Conservation (phyloP, 805 yeast genomes). For the Barnettozyma sucrosica region DNA sequence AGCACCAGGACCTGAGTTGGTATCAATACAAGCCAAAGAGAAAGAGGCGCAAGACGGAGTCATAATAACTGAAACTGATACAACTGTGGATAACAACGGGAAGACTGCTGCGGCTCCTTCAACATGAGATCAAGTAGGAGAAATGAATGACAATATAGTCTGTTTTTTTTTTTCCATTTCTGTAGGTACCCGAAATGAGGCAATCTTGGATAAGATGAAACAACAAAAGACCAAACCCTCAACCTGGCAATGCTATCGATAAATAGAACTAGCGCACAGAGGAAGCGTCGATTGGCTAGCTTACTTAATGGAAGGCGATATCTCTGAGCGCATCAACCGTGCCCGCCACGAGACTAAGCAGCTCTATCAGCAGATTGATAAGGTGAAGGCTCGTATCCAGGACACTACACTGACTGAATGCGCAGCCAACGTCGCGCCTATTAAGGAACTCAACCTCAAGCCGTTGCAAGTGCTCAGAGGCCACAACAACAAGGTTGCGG, state of each 20-base stretch:
- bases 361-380: slow-evolving; percentile 45
- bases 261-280: neutral
- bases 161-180: no score
- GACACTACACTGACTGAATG: slow-evolving; percentile 42
- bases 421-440: slow-evolving; percentile 21
- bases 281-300: neutral
- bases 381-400: slow-evolving; percentile 35
- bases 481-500: slow-evolving; percentile 69
- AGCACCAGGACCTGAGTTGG: no score
- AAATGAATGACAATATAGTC: no score
- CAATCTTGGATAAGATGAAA: slow-evolving; percentile 1
- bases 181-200: slow-evolving; percentile 9
- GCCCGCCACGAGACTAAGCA: slow-evolving; percentile 43
- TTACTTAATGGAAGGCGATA: slow-evolving; percentile 8
- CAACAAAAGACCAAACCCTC: neutral
- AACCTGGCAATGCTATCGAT: neutral
- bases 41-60: neutral
- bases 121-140: neutral
- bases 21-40: neutral
- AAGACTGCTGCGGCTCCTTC: neutral
- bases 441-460: slow-evolving; percentile 27
- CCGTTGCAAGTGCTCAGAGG: slow-evolving; percentile 36
- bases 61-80: no score
- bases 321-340: slow-evolving; percentile 22
- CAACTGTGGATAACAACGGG: neutral